These are phyloP conservation scores for Pulveroboletus frians DNA, from an alignment of 768 basidiomycete genomes.

Conservation along the genomic window DNA sequence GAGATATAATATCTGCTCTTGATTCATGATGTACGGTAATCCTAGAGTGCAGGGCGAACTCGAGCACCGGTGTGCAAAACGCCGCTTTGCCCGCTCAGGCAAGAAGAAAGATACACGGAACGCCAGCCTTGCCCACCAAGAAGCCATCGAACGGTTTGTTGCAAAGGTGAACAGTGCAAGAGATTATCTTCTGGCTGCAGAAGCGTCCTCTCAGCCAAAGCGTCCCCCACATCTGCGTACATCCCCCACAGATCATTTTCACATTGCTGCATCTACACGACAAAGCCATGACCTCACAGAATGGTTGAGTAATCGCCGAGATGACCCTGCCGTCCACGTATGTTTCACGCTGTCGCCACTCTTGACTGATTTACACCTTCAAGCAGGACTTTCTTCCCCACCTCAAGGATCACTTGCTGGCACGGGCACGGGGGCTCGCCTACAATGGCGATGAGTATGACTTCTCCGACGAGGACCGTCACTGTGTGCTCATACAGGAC, in stretches of 20 bases:
- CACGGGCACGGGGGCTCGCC: rapidly evolving
- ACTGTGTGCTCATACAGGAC: conserved; percentile 13
- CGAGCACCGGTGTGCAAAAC: conserved; percentile 33
- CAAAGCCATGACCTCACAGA: not conserved
- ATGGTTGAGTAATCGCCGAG: not conserved
- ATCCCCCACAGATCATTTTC: not conserved
- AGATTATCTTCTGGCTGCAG: not conserved
- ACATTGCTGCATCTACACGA: not conserved
- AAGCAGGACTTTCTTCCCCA: not conserved
- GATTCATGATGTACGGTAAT: no score
- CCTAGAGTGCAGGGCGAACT: conserved; percentile 30
- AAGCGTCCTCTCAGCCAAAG: not conserved
- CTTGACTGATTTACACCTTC: not conserved
- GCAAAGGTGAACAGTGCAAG: not conserved
- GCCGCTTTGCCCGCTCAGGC: conserved; percentile 21
- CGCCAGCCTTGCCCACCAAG: not conserved
- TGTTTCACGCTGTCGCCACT: not conserved
- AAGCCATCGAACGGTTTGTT: not conserved
- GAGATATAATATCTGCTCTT: not conserved
- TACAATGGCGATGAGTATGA: conserved; percentile 23
- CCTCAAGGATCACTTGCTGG: conserved; percentile 3
- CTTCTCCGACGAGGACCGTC: conserved; percentile 20
- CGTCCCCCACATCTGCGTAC: not conserved
- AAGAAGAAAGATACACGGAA: not conserved
- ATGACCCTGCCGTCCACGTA: not conserved